Base-by-base conservation (phyloP, 225 moss, liverwort and hornwort species). In the Rhytidiadelphus loreus region DNA sequence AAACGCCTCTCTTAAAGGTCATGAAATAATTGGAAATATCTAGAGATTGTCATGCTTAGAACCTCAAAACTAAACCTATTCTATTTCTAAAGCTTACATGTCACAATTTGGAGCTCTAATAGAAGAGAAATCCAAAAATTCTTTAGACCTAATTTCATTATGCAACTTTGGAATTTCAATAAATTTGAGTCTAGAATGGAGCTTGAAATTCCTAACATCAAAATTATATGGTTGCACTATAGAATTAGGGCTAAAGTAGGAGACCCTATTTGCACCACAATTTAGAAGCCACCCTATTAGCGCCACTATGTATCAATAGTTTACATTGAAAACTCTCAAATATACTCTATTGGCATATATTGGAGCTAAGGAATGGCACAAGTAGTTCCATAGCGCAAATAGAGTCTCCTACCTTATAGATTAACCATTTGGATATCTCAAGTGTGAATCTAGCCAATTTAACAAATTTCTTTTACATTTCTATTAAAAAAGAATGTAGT, bases 101-200 rank as follows among this genome's bases (percentile, higher is more conserved):
- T 28, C 2, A 2, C 3, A 71, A 26, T 26, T 26, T 43, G 9
- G 9, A 8, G 0, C 1, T 71, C 1, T 15, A 0, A 16, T 1
- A 28, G 1, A 43, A 8, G 26, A 71, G 3, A 71, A 70, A 71
- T 43, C 3, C 2, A 43, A 9, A 71, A 71, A 41, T 28, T 71
- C 6, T 3, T 3, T 5, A 43, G 5, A 16, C 3, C 43, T 3
- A 43, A 71, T 41, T 70, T 70, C 8, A 15, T 41, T 41, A 41
- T 25, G 25, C 15, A 70, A 13, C 23, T 68, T 37, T 37, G 4
- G 13, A 39, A 68, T 39, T 13, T 23, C 5, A 16, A 50, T 50
- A 11, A 65, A 65, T 1, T 65, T 65, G 64, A 65, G 2, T 64
- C 5, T 35, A 64, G 18, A 64, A 35, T 64, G 35, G 65, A 65